Base-by-base conservation (phyloP, 2,329 filamentous ascomycete genomes). In the Phialemoniopsis sp. region DNA sequence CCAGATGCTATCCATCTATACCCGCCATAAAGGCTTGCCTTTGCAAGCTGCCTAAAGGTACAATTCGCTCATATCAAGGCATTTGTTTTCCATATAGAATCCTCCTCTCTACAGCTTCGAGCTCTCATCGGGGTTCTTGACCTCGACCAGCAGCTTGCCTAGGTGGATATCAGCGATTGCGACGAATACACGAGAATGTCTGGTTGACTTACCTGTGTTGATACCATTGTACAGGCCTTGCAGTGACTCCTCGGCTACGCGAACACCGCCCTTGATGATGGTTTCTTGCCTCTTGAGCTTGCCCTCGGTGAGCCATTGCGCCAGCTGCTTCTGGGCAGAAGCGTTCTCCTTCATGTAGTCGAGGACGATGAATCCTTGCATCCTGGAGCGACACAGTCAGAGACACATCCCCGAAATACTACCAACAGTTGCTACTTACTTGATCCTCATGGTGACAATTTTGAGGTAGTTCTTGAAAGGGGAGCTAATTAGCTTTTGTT, bases 321-420 rank as follows among this genome's bases (percentile, higher is more conserved):
- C 72, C 13, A 89, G 64, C 50, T 88, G 71, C 54, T 73, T 66
- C 48, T 74, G 62, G 1, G 82, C 86, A 32, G 63, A 57, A 0
- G 69, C 54, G 55, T 75, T 85, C 52, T 82, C 69, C 40, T 72
- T 62, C 5, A 59, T 59, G 53, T 75, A 87, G 57, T 89, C 85
- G 40, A 86, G 76, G 41, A 85, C 74, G 46, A 89, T 81, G 61
- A 89, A 89, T 2, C 83, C 83, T 62, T 84, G 72, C 69, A 87
- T 78, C 37, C 48, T 50, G 19, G 35, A 19, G 9, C 8, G 9
- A 3, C 26, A 26, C 21, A 26, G 6, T 6, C 21, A 26, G 21
- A 26, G 21, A 6, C 34, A 68, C 21, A 6, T 26, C 21, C 21
- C 21, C 10, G 21, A 26, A 26, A 26, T 26, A 6, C 21, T 6